Percentiles rank a stretch among this genome's conserved stretches.
These are phyloP conservation scores for Calycina marina DNA, from an alignment of 2,329 filamentous ascomycete genomes.

Conservation along the genomic window DNA sequence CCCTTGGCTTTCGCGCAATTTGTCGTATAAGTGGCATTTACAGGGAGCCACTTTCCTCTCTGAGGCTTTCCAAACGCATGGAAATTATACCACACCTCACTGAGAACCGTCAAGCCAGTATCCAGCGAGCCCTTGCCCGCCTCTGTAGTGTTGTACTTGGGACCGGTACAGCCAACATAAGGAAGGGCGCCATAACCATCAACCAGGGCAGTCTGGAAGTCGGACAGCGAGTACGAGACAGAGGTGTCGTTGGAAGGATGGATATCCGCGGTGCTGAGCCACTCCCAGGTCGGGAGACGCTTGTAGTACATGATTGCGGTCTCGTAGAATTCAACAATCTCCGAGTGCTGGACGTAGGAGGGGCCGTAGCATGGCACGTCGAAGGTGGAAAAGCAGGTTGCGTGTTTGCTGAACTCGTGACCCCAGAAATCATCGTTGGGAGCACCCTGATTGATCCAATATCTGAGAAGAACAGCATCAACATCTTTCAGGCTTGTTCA, in stretches of 20 bases:
- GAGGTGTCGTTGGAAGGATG: conserved; percentile 41
- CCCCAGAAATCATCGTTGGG: conserved; percentile 48
- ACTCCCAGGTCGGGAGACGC: conserved; percentile 42
- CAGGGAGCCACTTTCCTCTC: conserved; percentile 28
- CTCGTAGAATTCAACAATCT: conserved; percentile 49
- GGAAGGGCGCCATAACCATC: conserved; percentile 37
- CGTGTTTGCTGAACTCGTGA: conserved; percentile 55
- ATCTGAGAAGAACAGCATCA: conserved; percentile 12
- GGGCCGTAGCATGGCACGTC: conserved; percentile 50
- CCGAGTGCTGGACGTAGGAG: conserved; percentile 37
- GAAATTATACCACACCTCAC: conserved; percentile 54
- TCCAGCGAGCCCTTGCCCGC: conserved; percentile 39
- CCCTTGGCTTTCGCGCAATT: conserved; percentile 39
- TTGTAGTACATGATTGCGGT: conserved; percentile 43
- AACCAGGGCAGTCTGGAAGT: conserved; percentile 36
- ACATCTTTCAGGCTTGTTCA: neutral
- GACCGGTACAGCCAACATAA: conserved; percentile 47
- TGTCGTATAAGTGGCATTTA: conserved; percentile 27
- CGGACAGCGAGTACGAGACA: conserved; percentile 37
- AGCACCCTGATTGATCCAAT: conserved; percentile 44
- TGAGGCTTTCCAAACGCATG: conserved; percentile 44
- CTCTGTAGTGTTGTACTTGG: conserved; percentile 43
- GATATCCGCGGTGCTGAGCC: conserved; percentile 41
- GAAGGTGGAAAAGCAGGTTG: conserved; percentile 52
- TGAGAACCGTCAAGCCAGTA: conserved; percentile 39